phyloP scores from a whole-genome alignment of 2,329 filamentous ascomycete genomes.

The Aspergillus aculeatinus region DNA sequence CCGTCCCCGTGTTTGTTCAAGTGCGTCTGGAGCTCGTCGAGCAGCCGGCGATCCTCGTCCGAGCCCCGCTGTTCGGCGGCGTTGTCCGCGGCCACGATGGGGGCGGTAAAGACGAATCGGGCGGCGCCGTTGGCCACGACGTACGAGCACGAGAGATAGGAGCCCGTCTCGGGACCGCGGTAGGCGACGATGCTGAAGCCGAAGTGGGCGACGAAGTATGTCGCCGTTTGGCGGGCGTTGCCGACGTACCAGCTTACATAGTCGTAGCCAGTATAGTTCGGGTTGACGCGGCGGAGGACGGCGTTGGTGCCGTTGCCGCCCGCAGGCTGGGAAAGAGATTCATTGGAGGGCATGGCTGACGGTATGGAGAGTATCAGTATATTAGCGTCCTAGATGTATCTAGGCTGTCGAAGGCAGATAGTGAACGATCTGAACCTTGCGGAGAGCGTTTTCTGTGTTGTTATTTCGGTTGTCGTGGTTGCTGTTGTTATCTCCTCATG shows the following conservation, averaged over 20 bases:
- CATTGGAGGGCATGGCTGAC: background rate
- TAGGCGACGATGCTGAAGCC: conserved; percentile 79
- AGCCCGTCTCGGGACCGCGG: conserved; percentile 80
- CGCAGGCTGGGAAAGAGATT: background rate
- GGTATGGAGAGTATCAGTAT: too few species aligned
- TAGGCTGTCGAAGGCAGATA: background rate
- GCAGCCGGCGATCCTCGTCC: conserved; percentile 54
- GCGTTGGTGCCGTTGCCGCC: conserved; percentile 30
- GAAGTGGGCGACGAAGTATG: conserved; percentile 80
- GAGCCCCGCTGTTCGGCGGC: conserved; percentile 52
- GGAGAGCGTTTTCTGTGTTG: background rate
- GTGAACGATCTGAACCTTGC: background rate
- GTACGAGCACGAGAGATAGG: conserved; percentile 73
- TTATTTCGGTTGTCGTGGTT: background rate
- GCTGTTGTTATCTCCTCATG: background rate
- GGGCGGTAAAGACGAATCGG: conserved; percentile 80
- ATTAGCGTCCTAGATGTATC: too few species aligned
- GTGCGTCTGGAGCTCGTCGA: conserved; percentile 74
- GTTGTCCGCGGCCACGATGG: conserved; percentile 60
- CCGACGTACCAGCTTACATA: conserved; percentile 91
- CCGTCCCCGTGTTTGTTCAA: conserved; percentile 80
- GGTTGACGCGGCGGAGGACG: conserved; percentile 49
- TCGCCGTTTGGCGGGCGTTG: conserved; percentile 87
- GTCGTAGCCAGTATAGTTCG: conserved; percentile 57
- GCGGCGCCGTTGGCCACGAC: conserved; percentile 75